Conservation (phyloP, 768 basidiomycete species). For the Kwoniella botswanensis region DNA sequence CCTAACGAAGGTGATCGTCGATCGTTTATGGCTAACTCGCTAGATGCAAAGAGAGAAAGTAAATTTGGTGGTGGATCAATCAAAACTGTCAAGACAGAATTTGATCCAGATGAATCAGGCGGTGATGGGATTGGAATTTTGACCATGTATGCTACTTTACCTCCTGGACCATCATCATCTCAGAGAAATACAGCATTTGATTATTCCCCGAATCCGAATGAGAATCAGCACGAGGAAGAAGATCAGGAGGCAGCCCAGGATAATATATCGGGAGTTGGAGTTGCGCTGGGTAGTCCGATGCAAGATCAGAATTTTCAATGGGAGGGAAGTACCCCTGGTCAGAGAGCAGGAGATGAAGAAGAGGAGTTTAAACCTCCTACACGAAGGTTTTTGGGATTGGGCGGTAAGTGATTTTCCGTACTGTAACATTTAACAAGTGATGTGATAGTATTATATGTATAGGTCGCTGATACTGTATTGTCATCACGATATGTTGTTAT, state of each 20-base stretch:
- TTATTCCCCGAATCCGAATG: background rate
- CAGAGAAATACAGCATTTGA: conserved; percentile 2
- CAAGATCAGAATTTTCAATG: conserved; percentile 10
- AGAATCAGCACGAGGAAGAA: background rate
- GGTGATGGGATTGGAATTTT: conserved; percentile 19
- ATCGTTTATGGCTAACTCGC: background rate
- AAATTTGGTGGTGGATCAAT: background rate
- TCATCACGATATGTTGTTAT: background rate
- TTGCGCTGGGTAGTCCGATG: conserved; percentile 7
- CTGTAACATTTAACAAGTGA: no score
- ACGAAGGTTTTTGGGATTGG: conserved; percentile 13
- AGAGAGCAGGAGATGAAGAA: background rate
- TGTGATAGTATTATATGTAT: no score
- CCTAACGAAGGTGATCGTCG: background rate
- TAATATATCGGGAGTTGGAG: conserved; percentile 6
- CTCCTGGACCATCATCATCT: background rate
- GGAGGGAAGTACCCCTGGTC: background rate
- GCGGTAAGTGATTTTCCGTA: background rate
- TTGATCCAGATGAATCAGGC: background rate
- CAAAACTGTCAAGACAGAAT: conserved; percentile 9
- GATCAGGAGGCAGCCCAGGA: background rate
- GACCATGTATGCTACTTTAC: conserved; percentile 18
- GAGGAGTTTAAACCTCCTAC: conserved; percentile 12
- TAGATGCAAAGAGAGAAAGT: background rate
- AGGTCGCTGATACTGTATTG: background rate